Base-by-base conservation (phyloP, 768 basidiomycete species). In the Amanita inopinata region DNA sequence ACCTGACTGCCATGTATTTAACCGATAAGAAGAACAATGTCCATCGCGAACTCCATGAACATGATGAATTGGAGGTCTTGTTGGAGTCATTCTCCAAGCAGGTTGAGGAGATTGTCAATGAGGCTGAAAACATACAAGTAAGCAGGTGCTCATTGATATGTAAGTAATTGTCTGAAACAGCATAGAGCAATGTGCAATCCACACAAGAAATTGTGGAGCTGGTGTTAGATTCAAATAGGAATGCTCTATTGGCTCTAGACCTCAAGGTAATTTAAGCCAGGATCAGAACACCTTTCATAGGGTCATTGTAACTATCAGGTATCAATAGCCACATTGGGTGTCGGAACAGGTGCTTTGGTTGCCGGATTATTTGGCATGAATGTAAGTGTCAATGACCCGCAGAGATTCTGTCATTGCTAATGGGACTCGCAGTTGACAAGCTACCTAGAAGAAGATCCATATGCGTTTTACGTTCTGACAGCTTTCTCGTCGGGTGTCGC, bases 131-230 rank as follows among this genome's bases (percentile, higher is more conserved):
- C 46, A 90, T 83, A 3, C 79, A 89, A 56, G 88, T 87, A 53
- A 43, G 67, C 10, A 5, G 33, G 8, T 7, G 5, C 33, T 20
- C 22, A 33, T n/a, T 41, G n/a, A 34, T 40, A 35, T 38, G 41
- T 27, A n/a, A 3, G n/a, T 40, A 33, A 46, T 40, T 27, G 33
- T 31, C 33, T n/a, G n/a, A n/a, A 41, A 11, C 23, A 33, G 40
- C 46, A 34, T 49, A 90, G 90, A 77, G 73, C 42, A 97, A 98
- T 57, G 88, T 98, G 28, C 86, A 92, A 62, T 91, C 92, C 9
- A 98, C 94, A 0, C 94, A 97, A 66, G 94, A 98, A 63, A 97
- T 98, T 40, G 89, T 94, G 2, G 94, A 98, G 61, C 73, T 98
- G 46, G 91, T 97, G 54, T 71, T 98, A 30, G 94, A 98, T 60